Conservation (phyloP, 768 basidiomycete genomes). For the Hypholoma sublateritium region DNA sequence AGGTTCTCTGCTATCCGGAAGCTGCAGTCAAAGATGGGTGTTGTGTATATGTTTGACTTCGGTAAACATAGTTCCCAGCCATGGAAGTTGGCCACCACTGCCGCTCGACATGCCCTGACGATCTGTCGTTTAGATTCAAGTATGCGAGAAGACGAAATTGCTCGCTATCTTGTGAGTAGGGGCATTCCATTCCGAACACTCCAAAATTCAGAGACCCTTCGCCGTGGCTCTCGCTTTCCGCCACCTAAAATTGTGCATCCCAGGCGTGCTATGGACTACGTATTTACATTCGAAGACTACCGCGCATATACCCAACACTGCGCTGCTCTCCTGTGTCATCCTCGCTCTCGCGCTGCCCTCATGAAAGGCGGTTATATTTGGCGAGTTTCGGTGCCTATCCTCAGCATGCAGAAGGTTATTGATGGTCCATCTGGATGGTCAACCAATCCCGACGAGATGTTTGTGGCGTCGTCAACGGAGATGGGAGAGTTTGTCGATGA, state of each 20-base stretch:
- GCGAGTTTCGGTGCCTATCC: background rate
- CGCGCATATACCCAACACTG: background rate
- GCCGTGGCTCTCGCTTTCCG: background rate
- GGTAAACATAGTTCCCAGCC: background rate
- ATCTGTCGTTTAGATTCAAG: background rate
- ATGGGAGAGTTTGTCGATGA: background rate
- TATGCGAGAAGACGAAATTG: background rate
- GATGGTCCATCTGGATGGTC: background rate
- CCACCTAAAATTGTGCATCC: background rate
- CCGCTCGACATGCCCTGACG: background rate
- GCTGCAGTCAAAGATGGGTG: background rate
- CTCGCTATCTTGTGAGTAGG: background rate
- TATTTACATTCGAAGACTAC: constrained; percentile 1
- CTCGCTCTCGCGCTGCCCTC: constrained; percentile 3
- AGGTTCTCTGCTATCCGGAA: background rate
- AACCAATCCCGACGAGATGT: background rate
- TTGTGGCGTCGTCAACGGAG: background rate
- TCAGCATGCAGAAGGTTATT: constrained; percentile 2
- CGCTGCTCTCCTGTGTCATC: background rate
- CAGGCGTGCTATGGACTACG: background rate
- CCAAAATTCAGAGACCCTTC: background rate
- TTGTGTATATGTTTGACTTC: background rate
- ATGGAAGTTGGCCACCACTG: background rate
- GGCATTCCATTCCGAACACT: constrained; percentile 2
- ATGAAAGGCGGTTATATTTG: constrained; percentile 10